Evolutionary conservation across 768 basidiomycete genomes (phyloP), one percentile per base, ranked within the genome.

Genomic region (Naganishia antarctica): DNA sequence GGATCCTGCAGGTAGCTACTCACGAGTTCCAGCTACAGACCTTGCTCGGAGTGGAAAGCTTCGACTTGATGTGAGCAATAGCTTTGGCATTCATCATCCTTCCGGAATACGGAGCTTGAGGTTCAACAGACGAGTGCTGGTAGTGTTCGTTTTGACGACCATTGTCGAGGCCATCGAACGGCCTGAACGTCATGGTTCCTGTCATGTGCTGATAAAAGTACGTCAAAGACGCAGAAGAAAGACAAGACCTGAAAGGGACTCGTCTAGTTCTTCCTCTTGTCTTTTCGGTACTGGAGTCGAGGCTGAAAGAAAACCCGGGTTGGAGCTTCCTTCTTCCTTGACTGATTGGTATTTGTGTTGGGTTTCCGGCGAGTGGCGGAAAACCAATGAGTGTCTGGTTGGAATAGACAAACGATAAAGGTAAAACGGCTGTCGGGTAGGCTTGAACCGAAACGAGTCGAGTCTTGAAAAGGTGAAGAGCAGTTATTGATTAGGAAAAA

Each of bases 61-160:
- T 57, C 34, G 53, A 57, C 53, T 57, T 57, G 53, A 57, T 57
- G 32, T 57, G 53, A 34, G 53, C 53, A 40, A 57, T 57, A 37
- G 53, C 53, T 34, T 57, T 57, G 34, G 53, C 53, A 21, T 57
- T 57, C 53, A 57, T 57, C 53, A 57, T 57, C 53, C 53, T 57
- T 37, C 53, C 53, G 11, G 53, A 57, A 26, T 57, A 57, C 9
- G 53, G 34, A 57, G 53, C 53, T 57, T 57, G 53, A 40, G 53
- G 37, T 57, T 57, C 53, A 23, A 37, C 53, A 37, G 53, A 40
- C 37, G 53, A 34, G 21, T 57, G 37, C 1, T 57, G 53, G 26
- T n/a, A 23, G 4, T 57, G 53, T 23, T 57, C 53, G 53, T n/a
- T 57, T 25, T 41, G 53, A 37, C 53, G 53, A 57, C 53, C 32